A percentile compares a stretch with the other conserved stretches of the same genome.
Conservation (phyloP, 2,329 filamentous ascomycete species). For the Pestalotiopsis sp. region DNA sequence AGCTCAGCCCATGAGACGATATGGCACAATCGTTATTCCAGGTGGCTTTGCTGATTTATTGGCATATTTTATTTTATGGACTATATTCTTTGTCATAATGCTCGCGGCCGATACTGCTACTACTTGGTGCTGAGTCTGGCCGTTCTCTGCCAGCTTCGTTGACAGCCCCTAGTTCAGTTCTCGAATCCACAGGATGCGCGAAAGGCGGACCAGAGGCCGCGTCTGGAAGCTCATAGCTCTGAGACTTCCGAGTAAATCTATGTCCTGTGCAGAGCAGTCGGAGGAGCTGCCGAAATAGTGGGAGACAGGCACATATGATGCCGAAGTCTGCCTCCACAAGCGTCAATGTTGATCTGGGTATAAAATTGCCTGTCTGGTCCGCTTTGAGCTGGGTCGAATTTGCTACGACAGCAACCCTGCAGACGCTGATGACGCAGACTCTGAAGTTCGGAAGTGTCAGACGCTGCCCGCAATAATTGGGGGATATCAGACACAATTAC, state of each 20-base stretch:
- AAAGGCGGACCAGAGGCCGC: background rate
- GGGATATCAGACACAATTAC: background rate
- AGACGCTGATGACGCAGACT: background rate
- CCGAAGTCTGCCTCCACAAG: background rate
- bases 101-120: background rate
- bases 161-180: background rate
- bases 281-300: background rate
- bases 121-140: background rate
- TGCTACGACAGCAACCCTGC: background rate
- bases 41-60: background rate
- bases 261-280: background rate
- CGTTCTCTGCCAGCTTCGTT: background rate
- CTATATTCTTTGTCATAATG: background rate
- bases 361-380: background rate
- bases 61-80: background rate
- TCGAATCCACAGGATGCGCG: background rate
- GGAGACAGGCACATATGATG: background rate
- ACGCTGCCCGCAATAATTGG: background rate
- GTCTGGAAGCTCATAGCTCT: background rate
- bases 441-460: background rate
- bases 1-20: too few relatives aligned
- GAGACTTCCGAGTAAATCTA: background rate
- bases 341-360: constrained; percentile 1
- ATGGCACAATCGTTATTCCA: too few relatives aligned
- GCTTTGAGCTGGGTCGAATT: background rate